A percentile compares a stretch with the other conserved stretches of the same genome.
phyloP scores from a whole-genome alignment of 2,329 filamentous ascomycete species.

The Talaromyces amestolkiae region DNA sequence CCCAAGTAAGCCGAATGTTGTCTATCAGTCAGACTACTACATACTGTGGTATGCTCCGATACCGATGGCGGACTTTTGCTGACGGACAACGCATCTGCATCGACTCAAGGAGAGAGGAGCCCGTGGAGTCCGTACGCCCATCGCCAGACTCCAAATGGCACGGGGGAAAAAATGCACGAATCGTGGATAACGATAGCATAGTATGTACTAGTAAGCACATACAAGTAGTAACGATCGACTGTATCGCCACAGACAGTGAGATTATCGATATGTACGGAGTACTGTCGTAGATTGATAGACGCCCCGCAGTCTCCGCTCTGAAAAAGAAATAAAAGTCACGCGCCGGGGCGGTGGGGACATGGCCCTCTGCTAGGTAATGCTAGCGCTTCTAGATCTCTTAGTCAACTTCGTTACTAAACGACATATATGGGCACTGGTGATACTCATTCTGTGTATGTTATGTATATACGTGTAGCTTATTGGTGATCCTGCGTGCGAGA shows the following conservation, averaged over 20 bases:
- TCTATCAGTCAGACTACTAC: no score
- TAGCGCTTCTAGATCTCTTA: background rate
- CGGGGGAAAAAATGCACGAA: background rate
- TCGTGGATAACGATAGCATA: background rate
- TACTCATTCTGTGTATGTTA: background rate
- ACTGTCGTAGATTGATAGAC: background rate
- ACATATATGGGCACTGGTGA: background rate
- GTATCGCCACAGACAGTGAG: background rate
- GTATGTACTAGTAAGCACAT: no score
- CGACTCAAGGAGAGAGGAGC: background rate
- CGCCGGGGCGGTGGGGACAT: slow-evolving; percentile 6
- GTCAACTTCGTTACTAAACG: background rate
- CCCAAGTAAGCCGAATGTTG: background rate
- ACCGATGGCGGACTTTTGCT: background rate
- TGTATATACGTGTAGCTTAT: background rate
- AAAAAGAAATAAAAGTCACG: slow-evolving; percentile 11
- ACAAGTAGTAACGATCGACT: background rate
- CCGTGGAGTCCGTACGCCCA: background rate
- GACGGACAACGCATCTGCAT: background rate
- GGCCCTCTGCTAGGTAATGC: background rate
- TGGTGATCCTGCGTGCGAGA: background rate
- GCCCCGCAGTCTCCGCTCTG: slow-evolving; percentile 1
- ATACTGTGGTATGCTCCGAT: no score
- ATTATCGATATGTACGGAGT: background rate
- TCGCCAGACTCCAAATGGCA: background rate